Base-by-base conservation (phyloP, 1,284 basidiomycete species). In the Ceratobasidium sp. region DNA sequence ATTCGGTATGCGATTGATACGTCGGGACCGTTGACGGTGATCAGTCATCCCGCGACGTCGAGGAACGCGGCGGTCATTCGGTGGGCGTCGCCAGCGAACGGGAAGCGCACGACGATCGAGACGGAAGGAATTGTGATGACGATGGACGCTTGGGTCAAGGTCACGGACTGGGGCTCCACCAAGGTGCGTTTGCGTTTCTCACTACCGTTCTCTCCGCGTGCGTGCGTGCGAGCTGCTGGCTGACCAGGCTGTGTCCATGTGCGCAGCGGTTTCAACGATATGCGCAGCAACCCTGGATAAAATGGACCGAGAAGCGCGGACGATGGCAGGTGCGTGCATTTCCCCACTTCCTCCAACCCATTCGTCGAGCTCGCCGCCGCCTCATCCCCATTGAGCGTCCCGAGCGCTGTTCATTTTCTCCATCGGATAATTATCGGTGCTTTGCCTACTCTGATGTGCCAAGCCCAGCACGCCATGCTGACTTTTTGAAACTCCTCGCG, bases 191-290 rank as follows among this genome's bases (percentile, higher is more conserved):
- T 33, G 27, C 17, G 48, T 47, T 15, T 36, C 19, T 60, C 14
- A 17, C 19, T 44, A 36, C 8, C 36, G 2, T 22, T 8, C 31
- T 71, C 33, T 62, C 19, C 19, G 6, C 48, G 60, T 24, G 60
- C 9, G 60, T n/a, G 17, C 53, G 53, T 15, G 53, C 24, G 7
- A 48, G 62, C 44, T 64, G 44, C 47, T 62, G 22, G 17, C 47
- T n/a, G n/a, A n/a, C n/a, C n/a, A 19, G 7, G 36, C 17, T 31
- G 29, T 50, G 2, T 33, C 31, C 4, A 5, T 11, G 36, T 41
- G 36, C 36, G 17, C 65, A 72, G 67, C 67, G 67, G 14, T 72
- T 60, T 60, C 67, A 72, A 45, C 67, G 67, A n/a, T 72, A 72
- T 17, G 67, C 56, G 15, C 54, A 45, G 33, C 67, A 72, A 29